Evolutionary conservation across 352 stramenopile species (phyloP), one percentile per base, ranked within the genome.

Genomic region (Pythium dissimile): DNA sequence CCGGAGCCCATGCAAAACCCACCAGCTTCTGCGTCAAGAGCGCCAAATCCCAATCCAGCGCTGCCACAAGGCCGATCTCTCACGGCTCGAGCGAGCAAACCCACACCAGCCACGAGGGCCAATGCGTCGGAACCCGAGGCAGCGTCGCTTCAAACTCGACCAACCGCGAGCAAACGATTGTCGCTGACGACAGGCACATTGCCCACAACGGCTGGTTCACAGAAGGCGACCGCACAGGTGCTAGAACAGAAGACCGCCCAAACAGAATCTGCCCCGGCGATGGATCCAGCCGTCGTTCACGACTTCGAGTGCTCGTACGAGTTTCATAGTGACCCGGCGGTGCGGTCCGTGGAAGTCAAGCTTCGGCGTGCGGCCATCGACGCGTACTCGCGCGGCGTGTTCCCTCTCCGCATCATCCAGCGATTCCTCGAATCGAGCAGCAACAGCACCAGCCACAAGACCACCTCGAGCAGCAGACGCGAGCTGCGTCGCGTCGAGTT

Each of bases 401-500:
- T 94, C 12, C 84, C 94, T 2, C 42, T 94, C 4, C 68, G 83
- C 15, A 50, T 90, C 13, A 58, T 97, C 3, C 72, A 79, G 12
- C 82, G 84, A 44, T 87, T 88, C 38, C 67, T 94, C 23, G 81
- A 96, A 20, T 46, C 54, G 16, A 38, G 20, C 12, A 28, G 24
- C 15, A 69, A 63, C 45, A 54, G 59, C 1, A 44, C 72, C 12
- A 65, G n/a, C n/a, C n/a, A n/a, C n/a, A n/a, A 69, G 15, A 18
- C 51, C 8, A 69, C 49, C 18, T n/a, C 41, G 8, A 43, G 18
- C 18, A 43, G 15, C 26, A 59, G 77, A 32, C 57, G 67, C 16
- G 71, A 88, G 41, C 48, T 97, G 16, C 58, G 89, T 1, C 81
- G 91, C 9, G 84, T 93, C 16, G 89, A 97, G 55, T 97, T 97